Percentiles rank a stretch among this genome's conserved stretches.
These are phyloP conservation scores for Mycena venus DNA, from an alignment of 768 basidiomycete species.

Conservation along the genomic window DNA sequence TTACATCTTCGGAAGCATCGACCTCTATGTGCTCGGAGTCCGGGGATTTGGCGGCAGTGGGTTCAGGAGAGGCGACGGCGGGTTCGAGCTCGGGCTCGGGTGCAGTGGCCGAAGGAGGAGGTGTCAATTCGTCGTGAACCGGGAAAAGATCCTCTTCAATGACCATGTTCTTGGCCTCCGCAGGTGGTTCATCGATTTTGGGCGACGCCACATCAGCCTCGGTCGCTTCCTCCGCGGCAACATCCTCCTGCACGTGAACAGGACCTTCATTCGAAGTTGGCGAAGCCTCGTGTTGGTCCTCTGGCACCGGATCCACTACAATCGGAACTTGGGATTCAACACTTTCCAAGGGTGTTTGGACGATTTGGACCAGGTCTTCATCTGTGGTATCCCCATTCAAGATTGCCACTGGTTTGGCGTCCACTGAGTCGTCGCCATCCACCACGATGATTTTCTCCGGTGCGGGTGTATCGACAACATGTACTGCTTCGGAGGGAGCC, in stretches of 20 bases:
- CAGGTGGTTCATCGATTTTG: conserved; percentile 19
- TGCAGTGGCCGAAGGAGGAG: conserved; percentile 23
- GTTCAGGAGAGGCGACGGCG: not conserved
- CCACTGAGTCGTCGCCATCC: conserved; percentile 24
- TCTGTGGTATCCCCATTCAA: conserved; percentile 27
- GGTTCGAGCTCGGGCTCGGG: too few relatives aligned
- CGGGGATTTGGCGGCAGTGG: not conserved
- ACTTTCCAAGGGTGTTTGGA: conserved; percentile 9
- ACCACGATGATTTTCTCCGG: conserved; percentile 22
- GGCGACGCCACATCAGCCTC: conserved; percentile 29
- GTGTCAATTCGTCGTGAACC: conserved; percentile 31
- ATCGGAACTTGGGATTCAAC: conserved; percentile 21
- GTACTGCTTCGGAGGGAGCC: conserved; percentile 20
- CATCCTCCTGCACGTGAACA: conserved; percentile 25
- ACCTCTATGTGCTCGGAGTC: not conserved
- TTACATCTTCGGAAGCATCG: conserved; percentile 22
- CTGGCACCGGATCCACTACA: conserved; percentile 14
- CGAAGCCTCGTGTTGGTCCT: conserved; percentile 19
- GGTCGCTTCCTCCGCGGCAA: conserved; percentile 33
- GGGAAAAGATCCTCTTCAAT: conserved; percentile 33
- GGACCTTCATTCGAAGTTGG: conserved; percentile 12
- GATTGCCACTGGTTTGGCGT: conserved; percentile 14
- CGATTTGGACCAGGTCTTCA: conserved; percentile 29
- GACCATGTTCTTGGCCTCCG: conserved; percentile 24
- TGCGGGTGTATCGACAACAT: conserved; percentile 6